Base-by-base conservation (phyloP, 805 yeast species). In the Cyberlindnera subsufficiens region DNA sequence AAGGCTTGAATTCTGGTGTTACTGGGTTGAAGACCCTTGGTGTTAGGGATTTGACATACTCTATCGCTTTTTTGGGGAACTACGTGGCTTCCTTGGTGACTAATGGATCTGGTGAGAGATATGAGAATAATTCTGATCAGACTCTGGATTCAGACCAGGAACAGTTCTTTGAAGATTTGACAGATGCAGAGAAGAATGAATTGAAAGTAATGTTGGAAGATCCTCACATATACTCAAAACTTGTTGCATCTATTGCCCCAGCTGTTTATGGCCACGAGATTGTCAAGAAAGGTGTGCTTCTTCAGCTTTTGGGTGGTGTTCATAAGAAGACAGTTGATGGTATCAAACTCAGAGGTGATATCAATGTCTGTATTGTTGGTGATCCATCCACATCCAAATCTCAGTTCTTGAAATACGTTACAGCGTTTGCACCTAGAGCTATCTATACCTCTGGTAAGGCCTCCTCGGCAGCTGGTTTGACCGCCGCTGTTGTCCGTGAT, bases 401-500 rank as follows among this genome's bases (percentile, higher is more conserved):
- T 1, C 99, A 91, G 64, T 91, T 91, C 60, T 71, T 91, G 60
- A 93, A 93, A 64, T 93, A 93, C 63, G 96, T 93, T 13, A 83
- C 89, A 54, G 78, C 86, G 1, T 88, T 91, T 62, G 78, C 95
- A 16, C 98, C 98, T 27, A 77, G 99, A 56, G 86, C 98, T 3
- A 90, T 91, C 30, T 91, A 93, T 59, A 93, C 99, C 1, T 90
- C 98, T 0, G 99, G 99, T 65, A 91, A 91, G 62, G 98, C 99
- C 0, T 90, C 97, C 0, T 82, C 98, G 3, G 99, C 99, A 5
- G 99, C 99, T 8, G 99, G 99, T 72, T 73, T 91, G 56, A 91
- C 99, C 2, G 99, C 99, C 1, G 96, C 98, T 0, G 99, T 91
- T 19, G 95, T 93, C 11, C 86, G 85, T 61, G 99, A 91, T 61